Conservation (phyloP, 2,329 filamentous ascomycete species). For the Phyllosticta citribraziliensis region DNA sequence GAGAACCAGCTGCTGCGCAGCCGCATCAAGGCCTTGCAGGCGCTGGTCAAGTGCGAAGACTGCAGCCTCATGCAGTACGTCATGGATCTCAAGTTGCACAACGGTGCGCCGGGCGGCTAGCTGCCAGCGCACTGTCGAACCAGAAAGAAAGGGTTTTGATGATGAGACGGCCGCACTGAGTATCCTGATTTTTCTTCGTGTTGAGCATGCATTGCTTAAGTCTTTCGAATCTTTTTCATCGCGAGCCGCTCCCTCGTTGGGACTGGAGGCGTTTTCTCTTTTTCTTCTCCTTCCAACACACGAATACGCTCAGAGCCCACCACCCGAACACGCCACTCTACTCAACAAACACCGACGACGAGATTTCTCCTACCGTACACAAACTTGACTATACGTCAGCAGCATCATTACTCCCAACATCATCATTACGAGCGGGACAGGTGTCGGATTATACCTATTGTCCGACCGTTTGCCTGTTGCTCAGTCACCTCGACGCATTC, state of each 20-base stretch:
- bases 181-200: neutral
- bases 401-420: neutral
- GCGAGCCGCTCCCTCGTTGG: neutral
- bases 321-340: neutral
- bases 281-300: neutral
- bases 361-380: neutral
- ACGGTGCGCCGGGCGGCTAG: slow-evolving; percentile 2
- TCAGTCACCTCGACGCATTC: neutral
- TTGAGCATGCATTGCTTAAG: neutral
- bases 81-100: slow-evolving; percentile 26
- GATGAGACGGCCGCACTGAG: neutral
- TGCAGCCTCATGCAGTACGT: slow-evolving; percentile 36
- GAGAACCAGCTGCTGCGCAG: slow-evolving; percentile 30
- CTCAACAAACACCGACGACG: neutral
- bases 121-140: neutral
- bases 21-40: slow-evolving; percentile 33
- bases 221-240: neutral
- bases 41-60: slow-evolving; percentile 37
- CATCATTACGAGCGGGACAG: neutral
- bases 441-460: neutral
- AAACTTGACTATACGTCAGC: neutral
- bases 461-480: neutral
- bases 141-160: neutral
- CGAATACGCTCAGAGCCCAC: neutral
- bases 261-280: neutral